phyloP scores from a whole-genome alignment of 352 stramenopile species.

The Achlya hypogyna region DNA sequence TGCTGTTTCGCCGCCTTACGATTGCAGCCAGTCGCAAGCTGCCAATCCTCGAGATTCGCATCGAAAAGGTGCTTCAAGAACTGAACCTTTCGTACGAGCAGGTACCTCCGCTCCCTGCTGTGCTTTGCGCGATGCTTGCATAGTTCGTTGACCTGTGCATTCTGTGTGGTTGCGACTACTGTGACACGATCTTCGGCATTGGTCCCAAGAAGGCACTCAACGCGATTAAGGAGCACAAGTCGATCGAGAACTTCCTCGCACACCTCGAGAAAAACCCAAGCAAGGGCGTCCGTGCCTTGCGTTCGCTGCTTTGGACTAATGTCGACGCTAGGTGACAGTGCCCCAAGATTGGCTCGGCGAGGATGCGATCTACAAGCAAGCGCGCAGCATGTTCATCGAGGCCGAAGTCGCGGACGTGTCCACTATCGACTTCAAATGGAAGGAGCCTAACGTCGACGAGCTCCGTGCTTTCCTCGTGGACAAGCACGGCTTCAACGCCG shows the following conservation, averaged over 20 bases:
- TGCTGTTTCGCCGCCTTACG: slow-evolving; percentile 90
- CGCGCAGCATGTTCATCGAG: slow-evolving; percentile 88
- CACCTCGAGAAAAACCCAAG: slow-evolving; percentile 79
- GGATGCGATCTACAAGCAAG: slow-evolving; percentile 87
- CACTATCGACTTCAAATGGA: slow-evolving; percentile 91
- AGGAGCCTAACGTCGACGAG: slow-evolving; percentile 80
- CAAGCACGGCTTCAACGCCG: slow-evolving; percentile 93
- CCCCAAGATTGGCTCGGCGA: slow-evolving; percentile 80
- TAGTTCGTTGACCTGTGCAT: slow-evolving; percentile 99
- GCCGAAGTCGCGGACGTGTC: slow-evolving; percentile 56
- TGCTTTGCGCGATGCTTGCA: slow-evolving; percentile 8
- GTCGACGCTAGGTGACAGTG: slow-evolving; percentile 8
- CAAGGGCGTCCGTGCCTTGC: slow-evolving; percentile 62
- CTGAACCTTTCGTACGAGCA: slow-evolving; percentile 89
- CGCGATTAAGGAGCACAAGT: slow-evolving; percentile 93
- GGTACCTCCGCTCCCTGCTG: not conserved
- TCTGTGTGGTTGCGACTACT: slow-evolving; percentile 98
- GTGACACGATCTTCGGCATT: slow-evolving; percentile 94
- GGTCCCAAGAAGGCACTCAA: slow-evolving; percentile 97
- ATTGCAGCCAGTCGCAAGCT: slow-evolving; percentile 83
- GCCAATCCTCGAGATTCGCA: slow-evolving; percentile 86
- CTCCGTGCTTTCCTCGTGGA: slow-evolving; percentile 94
- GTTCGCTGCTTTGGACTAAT: not conserved
- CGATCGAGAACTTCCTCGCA: slow-evolving; percentile 92
- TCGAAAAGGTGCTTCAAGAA: slow-evolving; percentile 86